Conservation (phyloP, 306 rosid genomes). For the Cercis canadensis region DNA sequence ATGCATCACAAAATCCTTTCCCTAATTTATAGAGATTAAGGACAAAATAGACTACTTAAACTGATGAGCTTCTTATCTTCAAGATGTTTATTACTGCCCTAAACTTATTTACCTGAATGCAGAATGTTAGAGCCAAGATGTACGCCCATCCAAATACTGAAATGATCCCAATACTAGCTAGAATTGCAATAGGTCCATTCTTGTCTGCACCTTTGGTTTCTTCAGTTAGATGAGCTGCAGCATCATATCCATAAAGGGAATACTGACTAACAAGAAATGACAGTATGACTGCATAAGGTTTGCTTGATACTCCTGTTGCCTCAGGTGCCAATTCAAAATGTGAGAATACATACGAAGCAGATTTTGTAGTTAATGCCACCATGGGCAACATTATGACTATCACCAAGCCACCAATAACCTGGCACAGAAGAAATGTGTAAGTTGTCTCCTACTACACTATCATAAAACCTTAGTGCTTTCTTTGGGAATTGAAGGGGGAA, state of each 20-base stretch:
- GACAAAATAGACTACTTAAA: neutral
- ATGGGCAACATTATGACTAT: constrained; percentile 82
- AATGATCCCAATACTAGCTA: constrained; percentile 78
- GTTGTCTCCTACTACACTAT: neutral
- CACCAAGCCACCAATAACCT: constrained; percentile 76
- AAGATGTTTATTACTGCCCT: constrained; percentile 5
- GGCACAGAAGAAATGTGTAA: constrained; percentile 25
- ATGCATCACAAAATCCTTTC: constrained; percentile 1
- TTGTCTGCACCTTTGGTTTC: constrained; percentile 91
- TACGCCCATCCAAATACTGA: constrained; percentile 88
- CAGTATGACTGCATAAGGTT: constrained; percentile 83
- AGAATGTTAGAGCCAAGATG: constrained; percentile 85
- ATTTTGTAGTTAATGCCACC: constrained; percentile 66
- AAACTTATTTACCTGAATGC: constrained; percentile 68
- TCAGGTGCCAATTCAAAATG: constrained; percentile 57
- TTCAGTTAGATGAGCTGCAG: constrained; percentile 91
- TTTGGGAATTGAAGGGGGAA: too few relatives aligned
- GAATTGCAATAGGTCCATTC: constrained; percentile 86
- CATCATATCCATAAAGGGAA: constrained; percentile 88
- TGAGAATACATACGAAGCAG: constrained; percentile 83
- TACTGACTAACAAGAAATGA: constrained; percentile 88
- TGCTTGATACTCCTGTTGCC: constrained; percentile 77
- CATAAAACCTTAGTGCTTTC: too few relatives aligned
- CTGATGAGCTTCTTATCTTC: constrained; percentile 2
- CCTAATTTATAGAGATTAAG: neutral